Evolutionary conservation across 768 basidiomycete genomes (phyloP), one percentile per base, ranked within the genome.

Genomic region (Leccinum aurantiacum): DNA sequence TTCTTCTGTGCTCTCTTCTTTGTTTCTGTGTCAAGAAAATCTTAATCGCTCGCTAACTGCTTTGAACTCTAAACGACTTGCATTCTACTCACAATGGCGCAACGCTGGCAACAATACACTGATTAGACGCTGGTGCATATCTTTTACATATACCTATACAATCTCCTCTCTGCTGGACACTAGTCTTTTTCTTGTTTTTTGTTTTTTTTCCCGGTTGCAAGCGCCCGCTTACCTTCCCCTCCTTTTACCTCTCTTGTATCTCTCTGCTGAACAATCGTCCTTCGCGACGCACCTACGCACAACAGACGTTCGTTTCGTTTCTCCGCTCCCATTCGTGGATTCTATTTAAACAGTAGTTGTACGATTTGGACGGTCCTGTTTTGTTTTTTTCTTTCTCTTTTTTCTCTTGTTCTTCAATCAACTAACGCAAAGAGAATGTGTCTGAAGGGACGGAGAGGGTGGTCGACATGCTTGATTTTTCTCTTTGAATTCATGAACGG

Each of bases 51-150:
- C 49, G 35, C 49, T n/a, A 27, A n/a, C 11, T 52, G 27, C 24
- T 37, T 11, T 33, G 27, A 54, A 41, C 47, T 8, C 15, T 33
- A 54, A 47, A 60, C 58, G 38, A 44, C 22, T 60, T 25, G 51
- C 63, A 64, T 53, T 9, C 25, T 9, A 46, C 44, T 46, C 44
- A 41, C n/a, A 1, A 52, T 29, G 49, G 25, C 14, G 27, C 49
- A 33, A 22, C 13, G 56, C 25, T 44, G 35, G 35, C 33, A 35
- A 49, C 58, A 54, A 63, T 29, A 44, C 44, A 44, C 44, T 44
- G 44, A 44, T 19, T 44, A 44, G 44, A 44, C 44, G 44, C n/a
- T 44, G n/a, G 44, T 44, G 19, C 44, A 44, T 44, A 44, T 44
- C 41, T 9, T 44, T 44, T 19, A 31, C 50, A 51, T 53, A 48